These are phyloP conservation scores for Colletotrichum incanum DNA, from an alignment of 2,329 filamentous ascomycete species.

Conservation along the genomic window DNA sequence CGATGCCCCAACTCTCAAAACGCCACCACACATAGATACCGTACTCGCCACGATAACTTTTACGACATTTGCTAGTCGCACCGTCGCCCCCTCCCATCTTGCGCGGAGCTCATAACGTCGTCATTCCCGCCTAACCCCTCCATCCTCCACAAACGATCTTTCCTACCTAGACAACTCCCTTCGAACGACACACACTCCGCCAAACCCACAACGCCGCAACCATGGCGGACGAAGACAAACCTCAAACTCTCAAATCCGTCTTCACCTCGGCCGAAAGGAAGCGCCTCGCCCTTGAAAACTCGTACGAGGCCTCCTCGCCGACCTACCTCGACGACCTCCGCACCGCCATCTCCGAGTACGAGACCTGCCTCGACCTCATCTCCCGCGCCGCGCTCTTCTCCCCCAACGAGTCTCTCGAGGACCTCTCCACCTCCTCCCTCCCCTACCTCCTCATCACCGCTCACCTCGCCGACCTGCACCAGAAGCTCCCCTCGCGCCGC, in stretches of 20 bases:
- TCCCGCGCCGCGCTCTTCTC: slow-evolving; percentile 87
- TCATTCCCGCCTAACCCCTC: slow-evolving; percentile 3
- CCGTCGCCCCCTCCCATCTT: slow-evolving; percentile 1
- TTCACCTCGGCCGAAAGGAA: slow-evolving; percentile 67
- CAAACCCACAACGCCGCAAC: slow-evolving; percentile 11
- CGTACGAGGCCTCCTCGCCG: slow-evolving; percentile 74
- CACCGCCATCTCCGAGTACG: slow-evolving; percentile 78
- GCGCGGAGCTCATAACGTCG: neutral
- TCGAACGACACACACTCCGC: neutral
- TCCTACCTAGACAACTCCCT: neutral
- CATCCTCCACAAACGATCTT: neutral
- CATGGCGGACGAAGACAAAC: slow-evolving; percentile 58
- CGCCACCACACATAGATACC: slow-evolving; percentile 5
- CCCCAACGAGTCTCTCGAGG: slow-evolving; percentile 89
- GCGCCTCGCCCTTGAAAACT: slow-evolving; percentile 72
- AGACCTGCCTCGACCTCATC: slow-evolving; percentile 79
- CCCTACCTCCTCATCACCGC: slow-evolving; percentile 87
- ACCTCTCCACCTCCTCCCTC: slow-evolving; percentile 86
- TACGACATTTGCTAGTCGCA: neutral
- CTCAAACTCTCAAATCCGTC: slow-evolving; percentile 65
- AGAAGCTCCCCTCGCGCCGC: slow-evolving; percentile 72
- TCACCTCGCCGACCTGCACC: slow-evolving; percentile 84
- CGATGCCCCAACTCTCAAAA: neutral
- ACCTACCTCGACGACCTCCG: slow-evolving; percentile 78
- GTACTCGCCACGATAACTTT: slow-evolving; percentile 16